Evolutionary conservation across 2,329 filamentous ascomycete genomes (phyloP).

Genomic region (Penicillium hordei): DNA sequence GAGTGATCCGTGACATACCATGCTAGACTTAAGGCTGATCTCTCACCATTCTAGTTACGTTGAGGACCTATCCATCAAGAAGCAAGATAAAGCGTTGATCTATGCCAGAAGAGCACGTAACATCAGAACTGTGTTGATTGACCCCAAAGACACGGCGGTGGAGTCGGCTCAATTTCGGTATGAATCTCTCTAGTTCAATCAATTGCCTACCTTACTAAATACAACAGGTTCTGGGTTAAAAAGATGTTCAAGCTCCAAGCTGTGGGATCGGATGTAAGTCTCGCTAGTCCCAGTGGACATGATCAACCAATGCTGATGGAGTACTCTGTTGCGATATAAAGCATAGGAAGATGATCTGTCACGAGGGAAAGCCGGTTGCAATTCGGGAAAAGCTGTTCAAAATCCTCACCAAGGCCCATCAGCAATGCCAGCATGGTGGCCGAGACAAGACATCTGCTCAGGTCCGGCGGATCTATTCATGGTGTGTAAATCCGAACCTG

Average conservation of each 20-base stretch:
- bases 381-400: slow-evolving; percentile 53
- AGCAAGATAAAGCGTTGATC: slow-evolving; percentile 54
- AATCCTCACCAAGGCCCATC: slow-evolving; percentile 51
- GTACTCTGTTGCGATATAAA: slow-evolving; percentile 12
- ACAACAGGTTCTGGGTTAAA: slow-evolving; percentile 52
- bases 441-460: slow-evolving; percentile 55
- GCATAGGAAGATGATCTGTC: slow-evolving; percentile 48
- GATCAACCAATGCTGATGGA: not conserved
- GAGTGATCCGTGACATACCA: slow-evolving; percentile 4
- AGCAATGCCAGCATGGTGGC: slow-evolving; percentile 53
- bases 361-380: slow-evolving; percentile 55
- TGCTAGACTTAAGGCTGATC: not conserved
- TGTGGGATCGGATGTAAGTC: slow-evolving; percentile 43
- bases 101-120: slow-evolving; percentile 50
- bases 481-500: slow-evolving; percentile 35
- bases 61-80: slow-evolving; percentile 51
- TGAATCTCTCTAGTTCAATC: slow-evolving; percentile 1
- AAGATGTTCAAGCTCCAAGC: slow-evolving; percentile 53
- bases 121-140: slow-evolving; percentile 48
- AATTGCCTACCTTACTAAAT: slow-evolving; percentile 1
- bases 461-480: slow-evolving; percentile 52
- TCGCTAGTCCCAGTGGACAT: not conserved
- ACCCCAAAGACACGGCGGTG: slow-evolving; percentile 52
- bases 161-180: slow-evolving; percentile 54
- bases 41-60: slow-evolving; percentile 43